Percentiles rank a stretch among this genome's conserved stretches.
These are phyloP conservation scores for Linderniella brevidens DNA, from an alignment of 257 asterid genomes.

Conservation along the genomic window DNA sequence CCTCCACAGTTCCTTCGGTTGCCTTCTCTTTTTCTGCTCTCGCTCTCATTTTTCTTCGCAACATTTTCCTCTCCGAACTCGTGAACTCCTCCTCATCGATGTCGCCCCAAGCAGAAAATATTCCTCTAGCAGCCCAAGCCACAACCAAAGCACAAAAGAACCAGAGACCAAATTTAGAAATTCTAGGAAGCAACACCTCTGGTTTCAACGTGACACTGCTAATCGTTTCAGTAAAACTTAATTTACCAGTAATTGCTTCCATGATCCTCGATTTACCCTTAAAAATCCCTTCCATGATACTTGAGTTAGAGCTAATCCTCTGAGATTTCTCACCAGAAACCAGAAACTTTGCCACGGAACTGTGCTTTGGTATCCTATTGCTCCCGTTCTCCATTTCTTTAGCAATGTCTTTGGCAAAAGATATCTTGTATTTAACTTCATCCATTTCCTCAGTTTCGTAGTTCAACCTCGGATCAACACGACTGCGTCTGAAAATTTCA, in stretches of 20 bases:
- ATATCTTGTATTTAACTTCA: conserved; percentile 36
- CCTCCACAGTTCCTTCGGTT: conserved; percentile 45
- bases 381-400: conserved; percentile 58
- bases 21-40: conserved; percentile 34
- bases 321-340: conserved; percentile 21
- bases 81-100: conserved; percentile 32
- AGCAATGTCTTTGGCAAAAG: conserved; percentile 54
- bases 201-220: conserved; percentile 18
- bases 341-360: conserved; percentile 51
- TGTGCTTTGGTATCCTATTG: conserved; percentile 32
- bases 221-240: conserved; percentile 16
- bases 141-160: conserved; percentile 41
- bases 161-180: conserved; percentile 35
- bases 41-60: conserved; percentile 55
- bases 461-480: too few species aligned
- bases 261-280: conserved; percentile 15
- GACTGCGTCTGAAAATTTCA: conserved; percentile 52
- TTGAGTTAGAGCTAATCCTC: background rate
- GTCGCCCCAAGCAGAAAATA: conserved; percentile 16
- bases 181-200: conserved; percentile 20
- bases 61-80: conserved; percentile 60
- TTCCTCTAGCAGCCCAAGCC: conserved; percentile 26
- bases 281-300: conserved; percentile 7
- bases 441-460: conserved; percentile 18
- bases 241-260: conserved; percentile 14